These are phyloP conservation scores for Pulveroboletus sp. DNA, from an alignment of 768 basidiomycete species.

Conservation along the genomic window DNA sequence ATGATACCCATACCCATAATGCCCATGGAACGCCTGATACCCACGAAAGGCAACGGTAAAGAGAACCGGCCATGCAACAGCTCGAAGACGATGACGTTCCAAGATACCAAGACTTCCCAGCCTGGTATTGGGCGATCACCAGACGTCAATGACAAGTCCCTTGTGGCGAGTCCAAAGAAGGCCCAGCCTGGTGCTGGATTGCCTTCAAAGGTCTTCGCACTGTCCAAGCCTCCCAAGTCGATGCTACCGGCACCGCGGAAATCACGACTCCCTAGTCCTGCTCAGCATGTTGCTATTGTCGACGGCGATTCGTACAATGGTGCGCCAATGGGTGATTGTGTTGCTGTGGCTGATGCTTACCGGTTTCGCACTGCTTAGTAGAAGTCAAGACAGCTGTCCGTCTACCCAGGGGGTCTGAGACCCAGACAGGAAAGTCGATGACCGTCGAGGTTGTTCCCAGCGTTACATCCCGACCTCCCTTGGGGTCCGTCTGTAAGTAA, in stretches of 20 bases:
- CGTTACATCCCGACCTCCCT: neutral
- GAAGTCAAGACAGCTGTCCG: slow-evolving; percentile 6
- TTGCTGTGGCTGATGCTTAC: slow-evolving; percentile 1
- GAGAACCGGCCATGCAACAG: slow-evolving; percentile 11
- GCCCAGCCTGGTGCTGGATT: neutral
- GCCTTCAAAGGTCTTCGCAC: slow-evolving; percentile 2
- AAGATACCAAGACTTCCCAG: neutral
- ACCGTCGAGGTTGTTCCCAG: neutral
- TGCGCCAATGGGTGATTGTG: neutral
- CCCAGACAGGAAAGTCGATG: slow-evolving; percentile 6
- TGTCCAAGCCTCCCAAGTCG: slow-evolving; percentile 7
- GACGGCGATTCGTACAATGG: slow-evolving; percentile 1
- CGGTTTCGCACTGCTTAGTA: neutral
- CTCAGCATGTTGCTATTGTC: neutral
- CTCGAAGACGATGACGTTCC: slow-evolving; percentile 4
- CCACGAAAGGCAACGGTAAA: slow-evolving; percentile 7
- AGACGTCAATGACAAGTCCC: neutral
- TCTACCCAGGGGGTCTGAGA: slow-evolving; percentile 14
- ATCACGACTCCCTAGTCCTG: neutral
- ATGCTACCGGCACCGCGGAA: slow-evolving; percentile 11
- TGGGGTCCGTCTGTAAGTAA: slow-evolving; percentile 6
- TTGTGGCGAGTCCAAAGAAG: neutral
- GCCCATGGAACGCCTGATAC: slow-evolving; percentile 2
- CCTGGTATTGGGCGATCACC: slow-evolving; percentile 2
- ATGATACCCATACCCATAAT: slow-evolving; percentile 3